Base-by-base conservation (phyloP, 805 yeast species). In the Hanseniaspora hatyaiensis region DNA sequence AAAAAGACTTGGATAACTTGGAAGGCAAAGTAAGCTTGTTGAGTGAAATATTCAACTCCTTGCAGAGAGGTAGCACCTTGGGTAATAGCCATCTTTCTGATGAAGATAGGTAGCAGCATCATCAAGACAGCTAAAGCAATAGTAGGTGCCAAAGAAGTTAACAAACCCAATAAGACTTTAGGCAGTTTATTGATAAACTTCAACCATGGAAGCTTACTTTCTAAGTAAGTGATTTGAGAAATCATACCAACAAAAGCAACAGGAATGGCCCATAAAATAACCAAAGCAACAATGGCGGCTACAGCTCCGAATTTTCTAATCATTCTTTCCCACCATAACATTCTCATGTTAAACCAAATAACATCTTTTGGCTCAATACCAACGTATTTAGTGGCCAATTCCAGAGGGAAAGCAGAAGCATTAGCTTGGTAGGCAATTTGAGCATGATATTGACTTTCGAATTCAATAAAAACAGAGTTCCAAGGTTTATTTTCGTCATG, bases 301-400 rank as follows among this genome's bases (percentile, higher is more conserved):
- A 65, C 49, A 0, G 88, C 77, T 47, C 70, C 69, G 23, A 70
- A 60, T 29, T 65, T 60, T 65, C 89, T 71, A 11, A 68, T 65
- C 16, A 80, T 59, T 56, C 78, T 65, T 62, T 82, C 94, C 82
- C 85, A 80, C 88, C 92, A 82, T 55, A 76, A 76, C 63, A 82
- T 61, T 59, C 92, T 71, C 75, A 82, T 67, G 60, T 82, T 82
- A 44, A 74, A 61, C 92, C 92, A 82, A 51, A 71, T 64, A 37
- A 82, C 65, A 57, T 81, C 80, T 1, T 57, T 62, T 1, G 88
- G 84, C 50, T 73, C 78, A 43, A 79, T 62, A 32, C 88, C 88
- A 41, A 74, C 71, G 53, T 67, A 71, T 15, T 73, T 70, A 3
- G 87, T 85, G 19, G 63, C 54, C 71, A 82, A 69, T 53, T 75